Base-by-base conservation (phyloP, 2,329 filamentous ascomycete species). In the Cytospora leucostoma region DNA sequence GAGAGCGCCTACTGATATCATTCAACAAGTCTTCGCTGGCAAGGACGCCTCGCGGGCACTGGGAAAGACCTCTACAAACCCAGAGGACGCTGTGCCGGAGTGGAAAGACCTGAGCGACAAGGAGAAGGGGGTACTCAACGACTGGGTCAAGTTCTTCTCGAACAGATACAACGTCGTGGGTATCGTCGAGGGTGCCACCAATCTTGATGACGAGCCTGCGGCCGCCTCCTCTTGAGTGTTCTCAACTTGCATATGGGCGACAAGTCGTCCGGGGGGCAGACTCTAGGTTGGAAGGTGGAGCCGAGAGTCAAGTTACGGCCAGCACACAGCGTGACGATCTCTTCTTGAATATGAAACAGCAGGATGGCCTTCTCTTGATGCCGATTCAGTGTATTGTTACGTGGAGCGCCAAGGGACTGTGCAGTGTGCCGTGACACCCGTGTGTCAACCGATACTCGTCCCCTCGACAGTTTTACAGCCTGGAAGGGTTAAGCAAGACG, bases 91-190 rank as follows among this genome's bases (percentile, higher is more conserved):
- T 68, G 80, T 80, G 37, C 80, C 95, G 2, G 89, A 97, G 57
- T 98, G 92, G 90, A 82, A 89, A 63, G 90, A 93, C 71, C 80
- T 99, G 58, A 81, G 83, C 15, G 93, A 96, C 27, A 93, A 95
- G 77, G 88, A 97, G 75, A 92, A 95, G 80, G 86, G 85, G 33
- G 88, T 90, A 3, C 79, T 99, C 66, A 84, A 94, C 60, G 95
- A 99, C 75, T 99, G 95, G 95, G 87, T 89, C 67, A 96, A 90
- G 2, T 99, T 96, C 78, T 99, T 99, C 78, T 92, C 90, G 69
- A 99, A 98, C 81, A 84, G 95, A 63, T 99, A 99, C 79, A 98
- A 97, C 71, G 85, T 98, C 58, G 87, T 96, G 54, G 92, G 92
- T 15, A 75, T 81, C 62, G 85, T 90, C 17, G 78, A 82, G 65